These are phyloP conservation scores for Hypomyces rosellus DNA, from an alignment of 2,329 filamentous ascomycete species.

Conservation along the genomic window DNA sequence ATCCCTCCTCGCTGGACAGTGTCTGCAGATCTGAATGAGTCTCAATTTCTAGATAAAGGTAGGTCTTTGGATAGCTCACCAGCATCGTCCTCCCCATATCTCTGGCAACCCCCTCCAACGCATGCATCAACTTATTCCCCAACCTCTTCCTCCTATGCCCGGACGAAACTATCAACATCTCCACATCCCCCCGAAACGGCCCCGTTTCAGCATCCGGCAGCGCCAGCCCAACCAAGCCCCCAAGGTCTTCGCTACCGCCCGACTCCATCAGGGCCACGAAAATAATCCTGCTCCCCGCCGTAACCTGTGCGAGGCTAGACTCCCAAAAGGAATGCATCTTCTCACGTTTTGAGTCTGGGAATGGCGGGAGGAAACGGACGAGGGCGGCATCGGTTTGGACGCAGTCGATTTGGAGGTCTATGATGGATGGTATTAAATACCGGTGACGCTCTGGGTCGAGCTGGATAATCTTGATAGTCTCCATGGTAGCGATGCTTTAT, in stretches of 20 bases:
- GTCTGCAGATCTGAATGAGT: too few relatives aligned
- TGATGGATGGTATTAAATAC: slow-evolving; percentile 1
- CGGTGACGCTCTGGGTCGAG: neutral
- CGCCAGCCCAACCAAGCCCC: slow-evolving; percentile 9
- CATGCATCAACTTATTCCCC: slow-evolving; percentile 4
- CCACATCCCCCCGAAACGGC: slow-evolving; percentile 9
- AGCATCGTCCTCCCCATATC: slow-evolving; percentile 7
- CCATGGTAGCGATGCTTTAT: neutral
- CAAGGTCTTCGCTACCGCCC: slow-evolving; percentile 1
- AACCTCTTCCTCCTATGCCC: slow-evolving; percentile 5
- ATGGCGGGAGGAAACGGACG: slow-evolving; percentile 13
- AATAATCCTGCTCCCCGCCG: slow-evolving; percentile 3
- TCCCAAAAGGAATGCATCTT: slow-evolving; percentile 11
- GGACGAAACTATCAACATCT: slow-evolving; percentile 13
- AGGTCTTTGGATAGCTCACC: too few relatives aligned
- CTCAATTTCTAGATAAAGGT: too few relatives aligned
- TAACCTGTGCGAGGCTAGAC: slow-evolving; percentile 1
- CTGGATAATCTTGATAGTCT: neutral
- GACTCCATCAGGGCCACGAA: slow-evolving; percentile 1
- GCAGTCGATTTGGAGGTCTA: slow-evolving; percentile 9
- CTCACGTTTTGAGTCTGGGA: slow-evolving; percentile 4
- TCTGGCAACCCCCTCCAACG: slow-evolving; percentile 6
- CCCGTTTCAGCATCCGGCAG: slow-evolving; percentile 11
- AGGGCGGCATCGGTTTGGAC: slow-evolving; percentile 9
- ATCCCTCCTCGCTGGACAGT: slow-evolving; percentile 9